Conservation (phyloP, 805 yeast species). For the Tetrapisispora fleetii region DNA sequence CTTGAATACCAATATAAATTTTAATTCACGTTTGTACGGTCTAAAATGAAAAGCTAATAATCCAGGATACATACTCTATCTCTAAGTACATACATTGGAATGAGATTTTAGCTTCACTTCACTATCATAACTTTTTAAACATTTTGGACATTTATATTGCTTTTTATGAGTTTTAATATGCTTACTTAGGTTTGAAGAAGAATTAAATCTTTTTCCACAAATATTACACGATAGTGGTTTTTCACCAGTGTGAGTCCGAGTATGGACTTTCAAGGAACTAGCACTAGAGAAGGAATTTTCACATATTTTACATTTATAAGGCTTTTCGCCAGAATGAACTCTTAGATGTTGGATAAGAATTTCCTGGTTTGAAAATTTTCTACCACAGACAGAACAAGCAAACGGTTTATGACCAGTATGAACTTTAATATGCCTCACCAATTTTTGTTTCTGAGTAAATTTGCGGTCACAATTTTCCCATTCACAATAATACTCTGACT, state of each 20-base stretch:
- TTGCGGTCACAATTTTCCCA: slow-evolving; percentile 74
- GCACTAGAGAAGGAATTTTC: slow-evolving; percentile 73
- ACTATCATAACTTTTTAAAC: slow-evolving; percentile 44
- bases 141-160: slow-evolving; percentile 39
- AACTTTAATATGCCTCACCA: slow-evolving; percentile 74
- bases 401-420: slow-evolving; percentile 83
- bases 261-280: slow-evolving; percentile 73
- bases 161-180: slow-evolving; percentile 74
- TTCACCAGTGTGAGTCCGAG: slow-evolving; percentile 81
- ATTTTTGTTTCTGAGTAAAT: slow-evolving; percentile 77
- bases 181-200: slow-evolving; percentile 78
- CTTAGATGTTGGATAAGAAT: slow-evolving; percentile 75
- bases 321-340: slow-evolving; percentile 84
- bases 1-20: no score
- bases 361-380: slow-evolving; percentile 64
- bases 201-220: slow-evolving; percentile 79
- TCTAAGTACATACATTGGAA: slow-evolving; percentile 8
- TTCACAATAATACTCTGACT: slow-evolving; percentile 54
- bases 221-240: slow-evolving; percentile 76
- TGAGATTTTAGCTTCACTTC: slow-evolving; percentile 36
- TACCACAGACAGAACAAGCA: slow-evolving; percentile 58
- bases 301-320: slow-evolving; percentile 65
- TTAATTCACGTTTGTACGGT: no score
- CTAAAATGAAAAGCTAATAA: neutral
- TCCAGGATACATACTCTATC: neutral